Evolutionary conservation across 306 rosid genomes (phyloP).

Genomic region (Prunus mongolica): DNA sequence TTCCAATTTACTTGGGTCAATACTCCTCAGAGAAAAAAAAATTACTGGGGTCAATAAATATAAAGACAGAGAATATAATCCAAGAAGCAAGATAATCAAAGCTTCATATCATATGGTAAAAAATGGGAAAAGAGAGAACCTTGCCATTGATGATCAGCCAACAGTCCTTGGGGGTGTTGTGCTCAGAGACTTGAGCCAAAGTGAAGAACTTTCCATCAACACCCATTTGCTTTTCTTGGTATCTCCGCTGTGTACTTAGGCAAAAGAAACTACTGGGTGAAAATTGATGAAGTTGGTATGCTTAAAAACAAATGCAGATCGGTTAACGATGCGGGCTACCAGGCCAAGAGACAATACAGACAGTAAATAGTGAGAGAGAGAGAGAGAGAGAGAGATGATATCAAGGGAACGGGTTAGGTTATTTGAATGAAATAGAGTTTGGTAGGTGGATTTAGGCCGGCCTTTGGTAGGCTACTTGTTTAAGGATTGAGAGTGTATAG

Average conservation of each 20-base stretch:
- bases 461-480: background rate
- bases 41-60: background rate
- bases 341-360: too few species aligned
- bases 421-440: background rate
- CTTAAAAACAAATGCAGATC: conserved; percentile 1
- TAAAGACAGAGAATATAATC: background rate
- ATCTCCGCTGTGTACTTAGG: background rate
- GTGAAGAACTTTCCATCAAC: conserved; percentile 39
- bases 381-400: background rate
- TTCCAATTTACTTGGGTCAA: background rate
- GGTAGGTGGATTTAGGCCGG: background rate
- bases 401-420: background rate
- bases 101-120: background rate
- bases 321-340: background rate
- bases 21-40: too few species aligned
- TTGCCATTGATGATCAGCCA: conserved; percentile 54
- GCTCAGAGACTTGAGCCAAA: conserved; percentile 43
- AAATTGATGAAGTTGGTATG: conserved; percentile 2
- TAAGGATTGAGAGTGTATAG: background rate
- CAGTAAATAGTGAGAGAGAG: background rate
- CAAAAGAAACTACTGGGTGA: background rate
- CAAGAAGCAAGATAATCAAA: background rate
- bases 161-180: conserved; percentile 39
- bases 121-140: conserved; percentile 24
- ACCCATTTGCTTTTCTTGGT: conserved; percentile 27